These are phyloP conservation scores for Mycena floridula DNA, from an alignment of 768 basidiomycete genomes.

Conservation along the genomic window DNA sequence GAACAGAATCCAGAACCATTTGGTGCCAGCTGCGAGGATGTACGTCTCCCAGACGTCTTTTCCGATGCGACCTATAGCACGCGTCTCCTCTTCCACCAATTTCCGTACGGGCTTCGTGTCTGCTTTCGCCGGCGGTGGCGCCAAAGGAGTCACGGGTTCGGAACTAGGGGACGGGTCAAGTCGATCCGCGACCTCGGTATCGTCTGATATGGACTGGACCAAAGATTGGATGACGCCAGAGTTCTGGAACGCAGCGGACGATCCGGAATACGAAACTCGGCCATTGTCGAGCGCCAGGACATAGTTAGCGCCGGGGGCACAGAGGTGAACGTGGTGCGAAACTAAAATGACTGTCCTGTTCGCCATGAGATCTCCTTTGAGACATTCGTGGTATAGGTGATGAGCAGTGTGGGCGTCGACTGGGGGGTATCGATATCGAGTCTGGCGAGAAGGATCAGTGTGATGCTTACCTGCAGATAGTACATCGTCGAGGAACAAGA, in stretches of 20 bases:
- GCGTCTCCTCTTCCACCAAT: constrained; percentile 77
- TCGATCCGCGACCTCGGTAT: too few relatives aligned
- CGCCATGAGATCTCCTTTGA: constrained; percentile 76
- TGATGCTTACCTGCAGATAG: constrained; percentile 46
- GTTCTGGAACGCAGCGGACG: constrained; percentile 52
- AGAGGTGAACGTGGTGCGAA: constrained; percentile 91
- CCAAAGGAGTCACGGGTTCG: constrained; percentile 40
- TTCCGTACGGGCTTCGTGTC: constrained; percentile 66
- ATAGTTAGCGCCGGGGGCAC: constrained; percentile 72
- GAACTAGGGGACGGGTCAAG: too few relatives aligned
- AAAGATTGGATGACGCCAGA: constrained; percentile 64
- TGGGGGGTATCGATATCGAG: background rate
- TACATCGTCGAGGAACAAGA: constrained; percentile 83
- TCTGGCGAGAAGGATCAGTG: background rate
- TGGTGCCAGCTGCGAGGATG: constrained; percentile 42
- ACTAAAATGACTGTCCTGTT: constrained; percentile 87
- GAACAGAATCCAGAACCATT: constrained; percentile 54
- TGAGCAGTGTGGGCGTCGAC: constrained; percentile 93
- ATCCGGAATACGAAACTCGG: constrained; percentile 70
- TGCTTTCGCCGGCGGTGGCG: constrained; percentile 24
- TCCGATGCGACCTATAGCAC: constrained; percentile 68
- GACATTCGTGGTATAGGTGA: constrained; percentile 77
- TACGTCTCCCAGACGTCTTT: constrained; percentile 62
- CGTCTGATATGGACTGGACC: constrained; percentile 49
- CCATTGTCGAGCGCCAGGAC: constrained; percentile 83